Evolutionary conservation across 306 rosid species (phyloP).

Genomic region (Gastrolobium bilobum): DNA sequence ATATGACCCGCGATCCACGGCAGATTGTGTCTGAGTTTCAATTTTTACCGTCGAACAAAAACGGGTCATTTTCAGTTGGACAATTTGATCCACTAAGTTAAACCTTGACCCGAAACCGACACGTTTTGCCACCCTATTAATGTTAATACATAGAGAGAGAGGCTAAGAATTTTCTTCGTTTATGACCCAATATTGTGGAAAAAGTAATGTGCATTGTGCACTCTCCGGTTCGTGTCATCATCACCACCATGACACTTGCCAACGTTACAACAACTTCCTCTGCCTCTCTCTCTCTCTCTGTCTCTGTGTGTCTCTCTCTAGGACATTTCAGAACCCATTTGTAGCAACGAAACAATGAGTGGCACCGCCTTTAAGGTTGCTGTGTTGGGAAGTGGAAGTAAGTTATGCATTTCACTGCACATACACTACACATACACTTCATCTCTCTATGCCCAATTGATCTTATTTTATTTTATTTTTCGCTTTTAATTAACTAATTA

Average conservation of each 20-base stretch:
- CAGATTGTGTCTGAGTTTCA: no score
- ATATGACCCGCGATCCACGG: no score
- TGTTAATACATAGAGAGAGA: no score
- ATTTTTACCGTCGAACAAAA: no score
- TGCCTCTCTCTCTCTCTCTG: background rate
- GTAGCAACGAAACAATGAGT: slow-evolving; percentile 55
- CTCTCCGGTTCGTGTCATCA: background rate
- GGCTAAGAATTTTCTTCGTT: no score
- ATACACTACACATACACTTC: background rate
- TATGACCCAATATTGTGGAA: no score
- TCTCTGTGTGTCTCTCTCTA: background rate
- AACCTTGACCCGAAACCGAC: no score
- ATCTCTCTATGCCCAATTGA: background rate
- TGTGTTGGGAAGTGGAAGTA: slow-evolving; percentile 89
- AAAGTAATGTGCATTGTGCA: background rate
- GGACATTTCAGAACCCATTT: slow-evolving; percentile 1
- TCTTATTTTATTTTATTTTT: background rate
- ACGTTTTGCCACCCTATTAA: no score
- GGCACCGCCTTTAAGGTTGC: slow-evolving; percentile 65
- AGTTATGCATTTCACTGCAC: background rate
- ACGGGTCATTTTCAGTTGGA: no score
- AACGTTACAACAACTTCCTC: slow-evolving; percentile 6
- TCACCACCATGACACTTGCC: background rate
- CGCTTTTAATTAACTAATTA: slow-evolving; percentile 1
- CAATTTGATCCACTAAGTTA: no score